phyloP scores from a whole-genome alignment of 768 basidiomycete species.

The Lentinula lateritia region DNA sequence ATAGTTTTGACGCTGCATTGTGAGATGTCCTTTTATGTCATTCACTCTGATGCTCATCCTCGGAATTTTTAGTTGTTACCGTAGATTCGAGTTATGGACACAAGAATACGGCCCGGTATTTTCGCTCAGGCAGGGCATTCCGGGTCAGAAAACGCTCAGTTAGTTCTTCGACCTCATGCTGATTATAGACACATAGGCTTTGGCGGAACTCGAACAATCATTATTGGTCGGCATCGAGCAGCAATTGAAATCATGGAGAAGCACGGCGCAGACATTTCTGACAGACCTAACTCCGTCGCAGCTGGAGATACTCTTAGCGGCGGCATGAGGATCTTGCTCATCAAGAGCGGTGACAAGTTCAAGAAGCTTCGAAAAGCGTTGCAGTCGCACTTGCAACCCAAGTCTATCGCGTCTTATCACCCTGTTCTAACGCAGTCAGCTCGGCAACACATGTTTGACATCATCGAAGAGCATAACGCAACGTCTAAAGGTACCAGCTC shows the following conservation, averaged over 20 bases:
- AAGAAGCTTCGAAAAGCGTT: constrained; percentile 50
- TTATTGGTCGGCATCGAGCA: constrained; percentile 48
- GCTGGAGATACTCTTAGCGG: constrained; percentile 56
- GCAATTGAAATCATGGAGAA: constrained; percentile 66
- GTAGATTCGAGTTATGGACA: constrained; percentile 54
- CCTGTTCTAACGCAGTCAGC: constrained; percentile 15
- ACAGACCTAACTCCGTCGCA: constrained; percentile 50
- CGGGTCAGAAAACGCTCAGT: not conserved
- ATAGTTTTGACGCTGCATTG: constrained; percentile 31
- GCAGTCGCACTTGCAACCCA: constrained; percentile 9
- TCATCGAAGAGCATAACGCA: constrained; percentile 23
- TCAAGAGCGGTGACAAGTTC: constrained; percentile 52
- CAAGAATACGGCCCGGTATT: constrained; percentile 59
- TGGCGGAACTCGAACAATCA: constrained; percentile 26
- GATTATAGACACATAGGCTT: not conserved
- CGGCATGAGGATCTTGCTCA: constrained; percentile 52
- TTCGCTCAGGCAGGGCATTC: constrained; percentile 44
- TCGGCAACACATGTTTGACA: constrained; percentile 36
- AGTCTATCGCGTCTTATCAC: constrained; percentile 4
- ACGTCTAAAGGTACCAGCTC: not conserved
- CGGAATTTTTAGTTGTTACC: constrained; percentile 30
- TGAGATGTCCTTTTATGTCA: constrained; percentile 15
- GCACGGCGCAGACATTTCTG: constrained; percentile 51
- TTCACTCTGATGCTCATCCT: not conserved
- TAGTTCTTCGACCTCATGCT: not conserved